Evolutionary conservation across 140 eudicot genomes (phyloP).

Genomic region (Anethum foeniculum): DNA sequence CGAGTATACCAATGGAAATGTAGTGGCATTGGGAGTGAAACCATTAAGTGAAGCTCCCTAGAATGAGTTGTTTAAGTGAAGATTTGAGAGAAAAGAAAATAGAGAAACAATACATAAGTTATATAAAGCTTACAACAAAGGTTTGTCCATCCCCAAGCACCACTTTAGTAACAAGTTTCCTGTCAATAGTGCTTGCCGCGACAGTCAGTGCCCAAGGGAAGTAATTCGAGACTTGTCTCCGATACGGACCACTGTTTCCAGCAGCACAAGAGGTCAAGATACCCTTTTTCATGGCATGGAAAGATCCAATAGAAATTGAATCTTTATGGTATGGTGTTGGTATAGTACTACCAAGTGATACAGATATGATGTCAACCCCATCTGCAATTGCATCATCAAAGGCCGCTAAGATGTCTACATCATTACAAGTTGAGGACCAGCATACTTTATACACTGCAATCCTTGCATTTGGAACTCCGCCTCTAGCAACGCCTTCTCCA

Average conservation of each 20-base stretch:
- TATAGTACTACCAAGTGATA: conserved; percentile 2
- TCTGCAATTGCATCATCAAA: conserved; percentile 19
- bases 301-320: conserved; percentile 15
- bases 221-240: conserved; percentile 7
- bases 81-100: too few relatives aligned
- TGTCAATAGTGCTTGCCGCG: conserved; percentile 14
- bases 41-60: conserved; percentile 11
- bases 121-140: neutral
- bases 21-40: conserved; percentile 12
- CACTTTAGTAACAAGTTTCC: conserved; percentile 10
- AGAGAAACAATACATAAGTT: neutral
- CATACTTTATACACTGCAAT: conserved; percentile 15
- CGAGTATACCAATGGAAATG: conserved; percentile 11
- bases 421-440: neutral
- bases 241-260: conserved; percentile 12
- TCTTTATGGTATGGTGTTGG: conserved; percentile 10
- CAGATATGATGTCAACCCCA: conserved; percentile 12
- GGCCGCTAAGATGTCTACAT: conserved; percentile 12
- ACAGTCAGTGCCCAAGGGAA: conserved; percentile 13
- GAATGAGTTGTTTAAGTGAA: neutral
- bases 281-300: conserved; percentile 11
- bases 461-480: conserved; percentile 13
- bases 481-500: conserved; percentile 13
- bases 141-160: conserved; percentile 15
- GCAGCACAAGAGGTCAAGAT: conserved; percentile 8